A percentile compares a stretch with the other conserved stretches of the same genome.
phyloP scores from a whole-genome alignment of 176 grass and related monocot species.

The Cenchrus purpureus region DNA sequence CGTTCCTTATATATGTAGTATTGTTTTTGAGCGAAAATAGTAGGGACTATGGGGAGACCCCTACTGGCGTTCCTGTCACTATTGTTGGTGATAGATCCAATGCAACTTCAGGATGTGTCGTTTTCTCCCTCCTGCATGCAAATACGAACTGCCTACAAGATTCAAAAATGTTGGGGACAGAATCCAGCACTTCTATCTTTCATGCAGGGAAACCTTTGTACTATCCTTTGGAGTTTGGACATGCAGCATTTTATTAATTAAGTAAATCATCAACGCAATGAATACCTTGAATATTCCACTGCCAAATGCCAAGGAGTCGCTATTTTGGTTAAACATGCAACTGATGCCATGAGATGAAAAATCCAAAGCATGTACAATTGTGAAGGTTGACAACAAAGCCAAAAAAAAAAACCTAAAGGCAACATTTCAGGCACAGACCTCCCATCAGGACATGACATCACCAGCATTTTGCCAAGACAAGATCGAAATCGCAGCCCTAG shows the following conservation, averaged over 20 bases:
- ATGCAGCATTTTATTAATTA: neutral
- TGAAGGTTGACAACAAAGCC: constrained; percentile 6
- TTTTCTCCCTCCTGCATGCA: constrained; percentile 52
- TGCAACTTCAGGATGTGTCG: constrained; percentile 55
- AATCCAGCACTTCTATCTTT: constrained; percentile 39
- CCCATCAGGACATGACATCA: constrained; percentile 29
- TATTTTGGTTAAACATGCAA: constrained; percentile 16
- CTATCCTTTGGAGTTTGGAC: constrained; percentile 2
- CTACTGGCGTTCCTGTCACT: constrained; percentile 50
- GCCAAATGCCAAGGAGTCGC: neutral
- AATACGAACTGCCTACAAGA: constrained; percentile 47
- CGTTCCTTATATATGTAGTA: constrained; percentile 46
- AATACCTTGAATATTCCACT: constrained; percentile 36
- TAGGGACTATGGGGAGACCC: neutral
- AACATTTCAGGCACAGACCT: constrained; percentile 37
- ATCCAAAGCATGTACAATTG: constrained; percentile 16
- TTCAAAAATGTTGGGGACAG: constrained; percentile 48
- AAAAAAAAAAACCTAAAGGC: constrained; percentile 10
- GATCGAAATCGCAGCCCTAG: constrained; percentile 42
- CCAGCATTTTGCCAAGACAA: constrained; percentile 29
- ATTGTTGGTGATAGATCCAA: constrained; percentile 67
- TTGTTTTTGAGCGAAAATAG: neutral
- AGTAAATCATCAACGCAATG: neutral
- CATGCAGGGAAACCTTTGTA: constrained; percentile 35
- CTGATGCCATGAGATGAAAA: constrained; percentile 25